Evolutionary conservation across 1,284 basidiomycete species (phyloP), one percentile per base, ranked within the genome.

Genomic region (Austropuccinia psidii): DNA sequence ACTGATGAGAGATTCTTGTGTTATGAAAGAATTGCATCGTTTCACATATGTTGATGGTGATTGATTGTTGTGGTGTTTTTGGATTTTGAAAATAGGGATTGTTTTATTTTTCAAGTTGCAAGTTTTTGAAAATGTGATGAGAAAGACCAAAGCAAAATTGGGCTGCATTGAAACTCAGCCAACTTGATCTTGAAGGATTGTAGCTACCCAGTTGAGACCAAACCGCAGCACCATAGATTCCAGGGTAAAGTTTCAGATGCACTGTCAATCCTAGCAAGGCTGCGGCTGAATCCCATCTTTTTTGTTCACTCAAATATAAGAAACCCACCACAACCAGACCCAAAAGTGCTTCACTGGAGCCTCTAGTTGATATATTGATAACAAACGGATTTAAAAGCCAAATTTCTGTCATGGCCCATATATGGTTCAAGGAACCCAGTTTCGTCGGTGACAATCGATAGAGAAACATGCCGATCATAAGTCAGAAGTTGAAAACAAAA

Each of bases 201-300:
- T 45, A 31, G 24, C 43, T 3, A 29, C 45, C 45, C n/a, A 70
- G 55, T 49, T 37, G 55, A 41, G 43, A 33, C 68, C 68, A 83
- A 75, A 93, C 87, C 31, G 88, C 86, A 17, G 89, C 84, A 0
- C 89, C 90, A 80, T 98, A 98, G 76, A 98, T 87, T 78, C 92
- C 84, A 0, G 96, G 96, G 79, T 94, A 98, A 73, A 97, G 90
- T 82, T 97, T 97, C 89, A 91, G 93, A 78, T 94, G 91, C 0
- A 91, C 87, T 68, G 90, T 88, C 41, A 92, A 76, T 0, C 91
- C 94, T 31, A 93, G 84, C 57, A 88, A 78, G 0, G 89, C 77
- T 0, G 91, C 93, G 0, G 90, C 86, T 0, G 80, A 29, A 55
- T 73, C 74, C 74, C 76, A 78, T 62, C 43, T 82, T 80, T 5